phyloP scores from a whole-genome alignment of 306 rosid genomes.

The Sechiopsis laciniata region DNA sequence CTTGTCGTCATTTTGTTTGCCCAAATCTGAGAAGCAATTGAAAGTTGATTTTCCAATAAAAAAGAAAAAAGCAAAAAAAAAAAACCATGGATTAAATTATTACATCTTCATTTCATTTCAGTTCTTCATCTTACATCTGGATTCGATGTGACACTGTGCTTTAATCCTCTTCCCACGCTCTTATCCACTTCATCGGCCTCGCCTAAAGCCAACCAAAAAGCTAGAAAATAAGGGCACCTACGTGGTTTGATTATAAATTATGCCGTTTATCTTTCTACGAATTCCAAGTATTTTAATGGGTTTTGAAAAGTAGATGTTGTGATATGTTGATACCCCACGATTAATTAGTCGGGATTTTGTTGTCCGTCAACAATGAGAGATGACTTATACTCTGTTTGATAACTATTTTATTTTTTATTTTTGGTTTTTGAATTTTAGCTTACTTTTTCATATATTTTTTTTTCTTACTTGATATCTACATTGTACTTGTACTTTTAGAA shows the following conservation, averaged over 20 bases:
- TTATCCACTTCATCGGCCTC: background rate
- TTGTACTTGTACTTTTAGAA: too few species aligned
- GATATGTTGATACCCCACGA: too few species aligned
- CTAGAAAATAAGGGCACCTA: background rate
- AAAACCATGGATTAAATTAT: background rate
- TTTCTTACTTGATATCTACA: too few species aligned
- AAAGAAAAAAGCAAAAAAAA: background rate
- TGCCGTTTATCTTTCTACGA: too few species aligned
- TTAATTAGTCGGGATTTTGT: too few species aligned
- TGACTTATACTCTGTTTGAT: too few species aligned
- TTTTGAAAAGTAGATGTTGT: background rate
- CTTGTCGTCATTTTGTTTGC: slow-evolving; percentile 16
- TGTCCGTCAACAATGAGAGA: too few species aligned
- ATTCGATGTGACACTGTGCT: slow-evolving; percentile 17
- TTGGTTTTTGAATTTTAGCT: too few species aligned
- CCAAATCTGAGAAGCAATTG: slow-evolving; percentile 8
- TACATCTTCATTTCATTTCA: slow-evolving; percentile 7
- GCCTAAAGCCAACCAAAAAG: background rate
- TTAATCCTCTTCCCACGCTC: slow-evolving; percentile 19
- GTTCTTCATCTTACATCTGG: slow-evolving; percentile 21
- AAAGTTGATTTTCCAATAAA: slow-evolving; percentile 15
- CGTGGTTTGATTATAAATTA: too few species aligned
- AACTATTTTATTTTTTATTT: too few species aligned
- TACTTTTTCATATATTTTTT: too few species aligned
- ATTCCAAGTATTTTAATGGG: background rate